Evolutionary conservation across 257 asterid species (phyloP).

Genomic region (Misopates orontium): DNA sequence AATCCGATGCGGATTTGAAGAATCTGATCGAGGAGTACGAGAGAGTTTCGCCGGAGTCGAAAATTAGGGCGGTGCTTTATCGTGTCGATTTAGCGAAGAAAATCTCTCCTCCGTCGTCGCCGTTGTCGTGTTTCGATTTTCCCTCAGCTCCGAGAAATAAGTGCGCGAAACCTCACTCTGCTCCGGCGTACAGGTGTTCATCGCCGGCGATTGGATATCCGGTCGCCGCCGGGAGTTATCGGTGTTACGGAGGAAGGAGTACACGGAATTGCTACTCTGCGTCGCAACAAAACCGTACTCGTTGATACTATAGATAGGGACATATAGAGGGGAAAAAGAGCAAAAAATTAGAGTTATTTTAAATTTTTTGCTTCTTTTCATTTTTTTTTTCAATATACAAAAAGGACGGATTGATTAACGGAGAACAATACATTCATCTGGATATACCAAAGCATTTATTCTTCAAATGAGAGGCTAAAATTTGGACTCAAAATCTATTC

Average conservation of each 20-base stretch:
- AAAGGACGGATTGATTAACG: too few relatives aligned
- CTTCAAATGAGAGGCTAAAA: too few relatives aligned
- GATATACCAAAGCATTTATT: too few relatives aligned
- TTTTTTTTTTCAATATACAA: too few relatives aligned
- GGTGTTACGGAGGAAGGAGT: constrained; percentile 6
- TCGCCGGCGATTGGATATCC: constrained; percentile 26
- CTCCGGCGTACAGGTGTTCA: constrained; percentile 17
- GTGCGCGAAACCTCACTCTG: constrained; percentile 13
- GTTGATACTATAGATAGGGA: neutral
- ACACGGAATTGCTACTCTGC: neutral
- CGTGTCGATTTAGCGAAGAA: constrained; percentile 52
- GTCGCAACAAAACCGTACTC: neutral
- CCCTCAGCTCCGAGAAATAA: constrained; percentile 34
- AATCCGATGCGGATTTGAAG: constrained; percentile 68
- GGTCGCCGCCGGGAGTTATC: neutral
- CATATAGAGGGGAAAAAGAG: constrained; percentile 3
- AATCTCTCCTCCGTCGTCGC: constrained; percentile 63
- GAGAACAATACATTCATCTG: too few relatives aligned
- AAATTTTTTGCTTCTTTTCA: neutral
- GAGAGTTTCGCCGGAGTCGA: constrained; percentile 49
- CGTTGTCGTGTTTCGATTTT: constrained; percentile 60
- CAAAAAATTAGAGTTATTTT: constrained; percentile 1
- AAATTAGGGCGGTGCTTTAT: constrained; percentile 67
- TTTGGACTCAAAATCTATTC: too few relatives aligned
- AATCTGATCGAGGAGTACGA: constrained; percentile 68